Percentiles rank a stretch among this genome's conserved stretches.
Conservation (phyloP, 768 basidiomycete genomes). For the Nidula microcarpa region DNA sequence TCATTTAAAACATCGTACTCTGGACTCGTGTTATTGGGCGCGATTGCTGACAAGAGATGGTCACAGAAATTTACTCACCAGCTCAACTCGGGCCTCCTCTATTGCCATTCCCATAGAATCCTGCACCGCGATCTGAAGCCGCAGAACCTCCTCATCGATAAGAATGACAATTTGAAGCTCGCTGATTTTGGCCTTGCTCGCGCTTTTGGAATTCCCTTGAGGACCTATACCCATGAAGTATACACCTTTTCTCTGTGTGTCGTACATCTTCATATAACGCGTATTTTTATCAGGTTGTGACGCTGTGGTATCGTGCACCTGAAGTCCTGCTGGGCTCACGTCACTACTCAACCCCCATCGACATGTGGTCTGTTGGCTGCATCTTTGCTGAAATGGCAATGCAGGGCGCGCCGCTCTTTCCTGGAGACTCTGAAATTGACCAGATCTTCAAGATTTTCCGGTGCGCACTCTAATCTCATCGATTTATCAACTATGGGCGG, state of each 20-base stretch:
- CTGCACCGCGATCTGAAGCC: conserved; percentile 97
- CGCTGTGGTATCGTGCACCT: conserved; percentile 98
- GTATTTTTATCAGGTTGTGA: conserved; percentile 77
- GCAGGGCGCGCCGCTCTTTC: conserved; percentile 87
- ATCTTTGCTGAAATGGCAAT: conserved; percentile 99
- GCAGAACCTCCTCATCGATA: conserved; percentile 93
- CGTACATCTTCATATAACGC: not conserved
- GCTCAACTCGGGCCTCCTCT: conserved; percentile 85
- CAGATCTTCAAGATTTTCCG: conserved; percentile 99
- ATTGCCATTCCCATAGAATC: conserved; percentile 93
- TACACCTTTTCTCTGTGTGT: conserved; percentile 2
- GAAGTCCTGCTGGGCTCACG: conserved; percentile 95
- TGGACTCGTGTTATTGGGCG: not conserved
- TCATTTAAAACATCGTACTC: not conserved
- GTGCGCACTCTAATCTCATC: conserved; percentile 36
- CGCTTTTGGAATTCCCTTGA: conserved; percentile 96
- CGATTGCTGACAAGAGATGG: too few relatives aligned
- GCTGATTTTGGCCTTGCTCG: conserved; percentile 96
- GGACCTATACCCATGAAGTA: conserved; percentile 99
- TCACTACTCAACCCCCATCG: conserved; percentile 96
- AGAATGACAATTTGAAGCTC: conserved; percentile 86
- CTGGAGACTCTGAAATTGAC: conserved; percentile 99
- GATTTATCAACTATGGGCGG: not conserved
- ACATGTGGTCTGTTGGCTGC: conserved; percentile 99
- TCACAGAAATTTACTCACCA: conserved; percentile 94